Evolutionary conservation across 176 grass and related monocot species (phyloP), one percentile per base, ranked within the genome.

Genomic region (Phragmites australis): DNA sequence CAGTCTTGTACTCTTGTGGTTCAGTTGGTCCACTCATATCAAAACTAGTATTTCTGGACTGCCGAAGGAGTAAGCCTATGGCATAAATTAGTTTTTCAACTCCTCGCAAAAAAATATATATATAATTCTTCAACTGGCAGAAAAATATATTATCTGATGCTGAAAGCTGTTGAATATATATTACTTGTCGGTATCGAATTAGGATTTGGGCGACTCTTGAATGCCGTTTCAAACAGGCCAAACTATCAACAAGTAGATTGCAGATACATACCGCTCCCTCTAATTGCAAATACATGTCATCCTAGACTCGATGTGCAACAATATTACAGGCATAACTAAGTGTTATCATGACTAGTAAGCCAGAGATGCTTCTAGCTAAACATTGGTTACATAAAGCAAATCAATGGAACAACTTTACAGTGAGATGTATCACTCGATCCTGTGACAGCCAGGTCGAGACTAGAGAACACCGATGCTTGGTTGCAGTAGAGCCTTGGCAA

Each of bases 11-110:
- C 0, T 32, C 67, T 44, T 79, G 48, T 65, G 48, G 18, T 79
- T 48, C 47, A 47, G 48, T 57, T 74, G 49, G 77, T 87, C 60
- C 77, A 81, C 69, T 50, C 68, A 46, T 68, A 59, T 37, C 30
- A 81, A 40, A 63, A 53, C 59, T 58, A 77, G 19, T 48, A 27
- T 50, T 25, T 21, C 12, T 77, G n/a, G 2, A 37, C 34, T 37
- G 34, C 3, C 34, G 34, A 37, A 37, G 2, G 34, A 37, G 34
- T 37, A 37, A 37, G 34, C 34, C 34, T 37, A 37, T 37, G 5
- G 34, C 34, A 37, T 5, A 37, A 37, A 37, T 37, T 37, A 37
- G 5, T 37, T 37, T 5, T 37, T 2, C 34, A 37, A 37, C 34
- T 37, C 34, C 34, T 37, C 34, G 34, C 34, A 37, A 37, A 5